A percentile compares a stretch with the other conserved stretches of the same genome.
phyloP scores from a whole-genome alignment of 345 rosid species.

The Mercurialis annua region DNA sequence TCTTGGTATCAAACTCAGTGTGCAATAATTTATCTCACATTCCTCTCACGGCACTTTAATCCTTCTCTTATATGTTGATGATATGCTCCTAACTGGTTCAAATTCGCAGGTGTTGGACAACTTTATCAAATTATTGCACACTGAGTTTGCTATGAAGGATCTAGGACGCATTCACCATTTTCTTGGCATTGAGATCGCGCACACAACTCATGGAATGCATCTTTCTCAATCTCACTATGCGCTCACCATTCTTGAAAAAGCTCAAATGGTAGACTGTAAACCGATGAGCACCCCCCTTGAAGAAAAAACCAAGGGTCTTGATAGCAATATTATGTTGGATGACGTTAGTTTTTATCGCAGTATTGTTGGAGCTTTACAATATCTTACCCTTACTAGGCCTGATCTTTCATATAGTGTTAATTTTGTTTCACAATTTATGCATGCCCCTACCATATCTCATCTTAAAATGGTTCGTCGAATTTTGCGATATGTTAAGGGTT shows the following conservation, averaged over 20 bases:
- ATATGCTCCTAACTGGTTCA: too few relatives aligned
- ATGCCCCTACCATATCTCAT: too few relatives aligned
- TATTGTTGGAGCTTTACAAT: too few relatives aligned
- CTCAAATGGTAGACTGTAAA: not conserved
- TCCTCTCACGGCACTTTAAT: not conserved
- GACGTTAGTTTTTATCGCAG: too few relatives aligned
- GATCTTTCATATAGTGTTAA: too few relatives aligned
- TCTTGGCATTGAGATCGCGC: not conserved
- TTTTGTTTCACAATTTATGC: too few relatives aligned
- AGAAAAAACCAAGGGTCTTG: not conserved
- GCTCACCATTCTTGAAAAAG: not conserved
- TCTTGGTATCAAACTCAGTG: too few relatives aligned
- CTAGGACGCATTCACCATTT: not conserved
- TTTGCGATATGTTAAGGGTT: not conserved
- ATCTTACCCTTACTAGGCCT: too few relatives aligned
- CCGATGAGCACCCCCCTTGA: not conserved
- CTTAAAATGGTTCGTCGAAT: too few relatives aligned
- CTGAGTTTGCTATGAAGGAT: too few relatives aligned
- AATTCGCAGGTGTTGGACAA: too few relatives aligned
- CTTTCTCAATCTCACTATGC: not conserved
- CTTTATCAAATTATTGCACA: too few relatives aligned
- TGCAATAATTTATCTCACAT: not conserved
- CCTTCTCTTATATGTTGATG: not conserved
- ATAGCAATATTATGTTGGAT: not conserved
- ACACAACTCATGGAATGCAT: not conserved